Base-by-base conservation (phyloP, 2,329 filamentous ascomycete species). In the Corynespora cassiicola region DNA sequence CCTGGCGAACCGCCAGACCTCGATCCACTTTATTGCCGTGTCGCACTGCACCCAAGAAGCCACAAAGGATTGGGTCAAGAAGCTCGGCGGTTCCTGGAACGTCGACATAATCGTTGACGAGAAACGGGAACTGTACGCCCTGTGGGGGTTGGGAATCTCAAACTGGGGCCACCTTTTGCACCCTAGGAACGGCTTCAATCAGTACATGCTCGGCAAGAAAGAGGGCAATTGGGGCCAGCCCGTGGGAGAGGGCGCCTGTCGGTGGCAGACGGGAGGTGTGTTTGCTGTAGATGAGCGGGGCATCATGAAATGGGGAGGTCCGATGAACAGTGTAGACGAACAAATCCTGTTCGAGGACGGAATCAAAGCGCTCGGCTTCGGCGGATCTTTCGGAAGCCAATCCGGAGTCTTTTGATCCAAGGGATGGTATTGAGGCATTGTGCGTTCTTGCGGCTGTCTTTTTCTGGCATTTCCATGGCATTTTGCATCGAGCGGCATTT, bases 1-100 rank as follows among this genome's bases (percentile, higher is more conserved):
- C 27, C 71, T 84, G 40, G 74, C 79, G 9, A 78, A 76, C 61
- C 75, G 75, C 33, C 71, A 80, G 50, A 67, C 74, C 34, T 65
- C 67, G 26, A 66, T 83, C 8, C 73, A 72, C 41, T 83, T 79
- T 67, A 70, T 84, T 39, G 80, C 80, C 47, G 70, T 84, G 33
- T 83, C 80, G 16, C 81, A 84, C 66, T 77, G 80, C 24, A 82
- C 80, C 7, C 62, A 70, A 4, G 68, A 73, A 15, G 79, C 81
- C 19, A 84, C 81, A 1, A 63, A 71, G 23, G 78, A 77, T 47
- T 84, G 80, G 80, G 54, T 81, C 29, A 76, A 79, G 47, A 69
- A 81, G 12, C 61, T 84, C 9, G 80, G 80, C 57, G 80, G 80
- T 42, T 69, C 77, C 10, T 80, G 80, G 76, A 75, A 73, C 58